phyloP scores from a whole-genome alignment of 2,329 filamentous ascomycete species.

The Lecanicillium sp. region DNA sequence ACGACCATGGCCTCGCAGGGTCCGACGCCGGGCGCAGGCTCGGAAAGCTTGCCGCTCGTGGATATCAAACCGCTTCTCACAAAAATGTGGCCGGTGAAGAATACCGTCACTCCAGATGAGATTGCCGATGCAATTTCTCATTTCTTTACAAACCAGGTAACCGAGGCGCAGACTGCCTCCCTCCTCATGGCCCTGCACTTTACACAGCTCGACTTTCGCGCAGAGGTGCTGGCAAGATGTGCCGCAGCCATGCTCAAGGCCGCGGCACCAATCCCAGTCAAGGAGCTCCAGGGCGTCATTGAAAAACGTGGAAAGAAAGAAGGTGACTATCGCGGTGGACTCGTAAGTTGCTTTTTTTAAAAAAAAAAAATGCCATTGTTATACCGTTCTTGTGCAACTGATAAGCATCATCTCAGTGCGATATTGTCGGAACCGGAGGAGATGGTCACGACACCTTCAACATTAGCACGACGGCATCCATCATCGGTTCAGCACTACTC shows the following conservation, averaged over 20 bases:
- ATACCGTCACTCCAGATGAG: conserved; percentile 61
- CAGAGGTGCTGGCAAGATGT: conserved; percentile 80
- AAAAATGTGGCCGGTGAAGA: conserved; percentile 56
- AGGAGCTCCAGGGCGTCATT: conserved; percentile 53
- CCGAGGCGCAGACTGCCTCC: conserved; percentile 79
- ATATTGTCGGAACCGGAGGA: conserved; percentile 95
- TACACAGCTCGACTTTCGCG: conserved; percentile 72
- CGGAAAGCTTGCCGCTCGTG: conserved; percentile 25
- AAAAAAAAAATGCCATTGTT: too few relatives aligned
- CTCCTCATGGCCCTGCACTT: conserved; percentile 89
- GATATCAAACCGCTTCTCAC: conserved; percentile 66
- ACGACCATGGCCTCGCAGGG: conserved; percentile 23
- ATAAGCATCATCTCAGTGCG: conserved; percentile 44
- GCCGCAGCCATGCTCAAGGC: conserved; percentile 77
- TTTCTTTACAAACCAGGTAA: conserved; percentile 85
- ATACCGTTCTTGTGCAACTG: neutral
- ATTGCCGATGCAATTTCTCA: conserved; percentile 84
- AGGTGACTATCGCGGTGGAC: conserved; percentile 70
- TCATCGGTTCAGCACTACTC: conserved; percentile 78
- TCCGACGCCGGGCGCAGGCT: conserved; percentile 13
- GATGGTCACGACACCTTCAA: conserved; percentile 98
- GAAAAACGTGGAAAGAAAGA: conserved; percentile 52
- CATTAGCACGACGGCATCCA: conserved; percentile 90
- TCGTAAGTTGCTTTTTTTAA: conserved; percentile 52
- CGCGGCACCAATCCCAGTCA: conserved; percentile 61